Evolutionary conservation across 2,329 filamentous ascomycete species (phyloP).

Genomic region (Paramyrothecium sp.): DNA sequence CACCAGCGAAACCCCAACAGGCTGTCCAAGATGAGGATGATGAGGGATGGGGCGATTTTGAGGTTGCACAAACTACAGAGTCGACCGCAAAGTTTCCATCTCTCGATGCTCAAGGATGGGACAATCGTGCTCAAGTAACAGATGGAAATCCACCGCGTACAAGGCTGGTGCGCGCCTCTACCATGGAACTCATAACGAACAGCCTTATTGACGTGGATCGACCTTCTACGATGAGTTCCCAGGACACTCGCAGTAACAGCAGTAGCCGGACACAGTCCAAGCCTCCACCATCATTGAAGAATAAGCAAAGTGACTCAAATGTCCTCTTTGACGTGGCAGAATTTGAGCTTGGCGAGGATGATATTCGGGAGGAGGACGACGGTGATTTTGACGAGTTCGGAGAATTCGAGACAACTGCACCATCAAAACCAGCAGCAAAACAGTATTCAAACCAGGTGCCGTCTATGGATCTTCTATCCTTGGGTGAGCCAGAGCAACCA

Average conservation of each 20-base stretch:
- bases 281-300: background rate
- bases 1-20: background rate
- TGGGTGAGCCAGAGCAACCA: slow-evolving; percentile 28
- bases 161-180: slow-evolving; percentile 42
- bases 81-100: slow-evolving; percentile 12
- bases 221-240: background rate
- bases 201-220: slow-evolving; percentile 41
- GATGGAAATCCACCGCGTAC: slow-evolving; percentile 11
- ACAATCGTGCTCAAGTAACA: background rate
- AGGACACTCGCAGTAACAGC: too few relatives aligned
- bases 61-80: slow-evolving; percentile 45
- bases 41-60: slow-evolving; percentile 68
- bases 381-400: slow-evolving; percentile 57
- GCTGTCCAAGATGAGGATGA: slow-evolving; percentile 47
- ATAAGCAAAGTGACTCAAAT: slow-evolving; percentile 39
- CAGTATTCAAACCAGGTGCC: slow-evolving; percentile 17
- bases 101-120: background rate
- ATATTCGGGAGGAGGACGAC: slow-evolving; percentile 47
- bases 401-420: slow-evolving; percentile 52
- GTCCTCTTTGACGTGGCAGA: slow-evolving; percentile 68
- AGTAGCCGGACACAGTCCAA: too few relatives aligned
- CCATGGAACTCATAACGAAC: slow-evolving; percentile 53
- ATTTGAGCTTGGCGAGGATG: slow-evolving; percentile 41
- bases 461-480: slow-evolving; percentile 39
- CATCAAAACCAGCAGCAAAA: slow-evolving; percentile 9